Percentiles rank a stretch among this genome's conserved stretches.
Conservation (phyloP, 129 eudicot genomes). For the Flaveria brownii region DNA sequence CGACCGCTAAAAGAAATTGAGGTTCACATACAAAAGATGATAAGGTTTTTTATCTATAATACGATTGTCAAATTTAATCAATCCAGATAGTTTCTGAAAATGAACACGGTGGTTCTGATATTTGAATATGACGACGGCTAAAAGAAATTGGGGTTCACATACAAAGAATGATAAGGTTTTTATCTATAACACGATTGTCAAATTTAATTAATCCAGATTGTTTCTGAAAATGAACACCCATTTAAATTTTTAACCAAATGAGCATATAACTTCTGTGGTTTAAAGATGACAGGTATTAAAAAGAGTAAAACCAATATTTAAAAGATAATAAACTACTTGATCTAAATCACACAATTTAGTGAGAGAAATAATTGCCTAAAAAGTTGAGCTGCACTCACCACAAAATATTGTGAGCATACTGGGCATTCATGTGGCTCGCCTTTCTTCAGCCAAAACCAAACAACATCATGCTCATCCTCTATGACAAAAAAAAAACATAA, state of each 20-base stretch:
- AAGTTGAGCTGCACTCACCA: constrained; percentile 46
- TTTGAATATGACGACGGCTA: background rate
- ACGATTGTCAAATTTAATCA: background rate
- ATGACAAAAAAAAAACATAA: background rate
- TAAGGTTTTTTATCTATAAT: background rate
- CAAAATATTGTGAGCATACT: constrained; percentile 84
- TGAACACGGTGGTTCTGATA: background rate
- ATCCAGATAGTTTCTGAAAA: background rate
- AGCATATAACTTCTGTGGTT: no score
- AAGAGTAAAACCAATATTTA: no score
- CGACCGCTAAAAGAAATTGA: background rate
- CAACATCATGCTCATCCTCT: constrained; percentile 99
- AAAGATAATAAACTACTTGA: background rate
- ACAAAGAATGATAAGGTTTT: no score
- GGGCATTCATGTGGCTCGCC: constrained; percentile 93
- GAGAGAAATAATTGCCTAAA: background rate
- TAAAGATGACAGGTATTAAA: background rate
- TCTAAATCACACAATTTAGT: no score
- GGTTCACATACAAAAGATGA: background rate
- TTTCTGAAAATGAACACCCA: background rate
- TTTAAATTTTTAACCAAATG: background rate
- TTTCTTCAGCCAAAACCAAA: constrained; percentile 98
- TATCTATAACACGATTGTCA: background rate
- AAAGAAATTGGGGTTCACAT: background rate
- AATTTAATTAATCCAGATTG: background rate